Base-by-base conservation (phyloP, 257 asterid species). In the Salvia miltiorrhiza region DNA sequence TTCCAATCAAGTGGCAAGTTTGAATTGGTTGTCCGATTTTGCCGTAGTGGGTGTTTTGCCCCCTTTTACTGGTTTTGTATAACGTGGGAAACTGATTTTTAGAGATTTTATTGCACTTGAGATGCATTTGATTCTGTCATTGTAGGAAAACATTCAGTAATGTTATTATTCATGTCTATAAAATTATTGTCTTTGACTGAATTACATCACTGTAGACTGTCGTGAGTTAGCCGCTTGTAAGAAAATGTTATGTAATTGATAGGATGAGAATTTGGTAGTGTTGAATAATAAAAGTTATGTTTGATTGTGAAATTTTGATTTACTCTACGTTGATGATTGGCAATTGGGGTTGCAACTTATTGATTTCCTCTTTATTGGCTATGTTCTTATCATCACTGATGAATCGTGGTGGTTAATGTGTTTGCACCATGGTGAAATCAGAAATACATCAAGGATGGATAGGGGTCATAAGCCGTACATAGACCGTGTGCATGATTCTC, bases 401-500 rank as follows among this genome's bases (percentile, higher is more conserved):
- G 61, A 73, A 10, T 11, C 32, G 30, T 58, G 43, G 33, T 65
- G 39, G 48, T 63, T 76, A 23, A 70, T 13, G 56, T 68, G 28
- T 73, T 40, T 56, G n/a, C 76, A 59, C 70, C 60, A 61, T 73
- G 52, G 17, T 55, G 66, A 63, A 59, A 79, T 14, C 90, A 91
- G 99, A 61, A 88, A 85, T 79, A 9, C 43, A 62, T 78, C 97
- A 14, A 84, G 84, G 71, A 79, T 65, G 12, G 67, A 59, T 52
- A 54, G 79, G 48, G 69, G 60, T 19, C 44, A 76, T 4, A 77
- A 73, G 48, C 77, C 97, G 20, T 77, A 72, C 73, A 39, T 83
- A 65, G 85, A 90, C n/a, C 90, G 92, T 2, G 20, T 83, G 59
- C 99, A 94, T 33, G 86, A 91, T 79, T 86, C 95, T 76, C 74